These are phyloP conservation scores for Microstegium vimineum DNA, from an alignment of 176 grass and related monocot genomes.

Conservation along the genomic window DNA sequence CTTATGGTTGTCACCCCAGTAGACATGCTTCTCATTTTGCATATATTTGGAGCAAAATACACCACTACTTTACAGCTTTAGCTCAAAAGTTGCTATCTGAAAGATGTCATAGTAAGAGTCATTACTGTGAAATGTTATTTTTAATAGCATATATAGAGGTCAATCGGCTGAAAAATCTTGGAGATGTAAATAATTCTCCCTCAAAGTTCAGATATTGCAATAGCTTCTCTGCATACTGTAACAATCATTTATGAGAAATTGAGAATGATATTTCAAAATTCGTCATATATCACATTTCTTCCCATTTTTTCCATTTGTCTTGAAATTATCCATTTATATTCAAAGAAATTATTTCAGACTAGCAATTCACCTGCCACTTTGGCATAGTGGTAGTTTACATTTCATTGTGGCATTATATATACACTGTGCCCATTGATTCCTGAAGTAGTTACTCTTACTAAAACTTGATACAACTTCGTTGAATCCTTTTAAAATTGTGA, in stretches of 20 bases:
- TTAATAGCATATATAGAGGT: not conserved
- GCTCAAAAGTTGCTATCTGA: not conserved
- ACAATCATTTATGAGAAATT: not conserved
- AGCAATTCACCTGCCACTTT: slow-evolving; percentile 15
- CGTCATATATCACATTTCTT: not conserved
- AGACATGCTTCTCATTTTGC: slow-evolving; percentile 25
- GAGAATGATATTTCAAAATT: slow-evolving; percentile 6
- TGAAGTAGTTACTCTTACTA: slow-evolving; percentile 33
- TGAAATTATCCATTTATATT: slow-evolving; percentile 9
- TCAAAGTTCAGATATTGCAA: not conserved
- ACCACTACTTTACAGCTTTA: slow-evolving; percentile 3
- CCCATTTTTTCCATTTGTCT: not conserved
- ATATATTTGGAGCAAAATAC: slow-evolving; percentile 3
- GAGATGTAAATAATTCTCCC: not conserved
- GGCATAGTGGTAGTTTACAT: not conserved
- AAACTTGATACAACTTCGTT: slow-evolving; percentile 21
- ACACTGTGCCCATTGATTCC: not conserved
- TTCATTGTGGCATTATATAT: not conserved
- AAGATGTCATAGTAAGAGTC: not conserved
- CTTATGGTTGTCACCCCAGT: slow-evolving; percentile 15
- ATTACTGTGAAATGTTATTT: not conserved
- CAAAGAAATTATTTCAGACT: slow-evolving; percentile 11
- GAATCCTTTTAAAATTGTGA: not conserved
- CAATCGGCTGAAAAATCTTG: not conserved
- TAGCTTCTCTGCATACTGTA: slow-evolving; percentile 6